Evolutionary conservation across 2,329 filamentous ascomycete genomes (phyloP).

Genomic region (Penicillium sp.): DNA sequence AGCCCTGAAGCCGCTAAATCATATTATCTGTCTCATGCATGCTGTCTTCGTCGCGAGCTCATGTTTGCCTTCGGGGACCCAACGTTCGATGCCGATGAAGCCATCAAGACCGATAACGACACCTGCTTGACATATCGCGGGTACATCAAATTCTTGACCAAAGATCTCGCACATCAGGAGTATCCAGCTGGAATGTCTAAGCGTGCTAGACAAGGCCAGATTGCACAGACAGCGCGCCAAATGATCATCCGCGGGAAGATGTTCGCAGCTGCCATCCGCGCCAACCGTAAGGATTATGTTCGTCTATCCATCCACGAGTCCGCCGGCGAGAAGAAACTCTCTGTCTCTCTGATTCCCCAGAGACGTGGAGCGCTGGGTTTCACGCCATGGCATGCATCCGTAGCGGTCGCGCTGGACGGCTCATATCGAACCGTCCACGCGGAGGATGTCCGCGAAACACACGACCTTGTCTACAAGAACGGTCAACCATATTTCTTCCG

Average conservation of each 20-base stretch:
- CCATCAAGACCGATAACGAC: conserved; percentile 29
- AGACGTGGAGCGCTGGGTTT: conserved; percentile 22
- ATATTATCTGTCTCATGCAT: conserved; percentile 26
- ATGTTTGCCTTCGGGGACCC: conserved; percentile 28
- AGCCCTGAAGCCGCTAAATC: conserved; percentile 24
- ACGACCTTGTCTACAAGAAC: conserved; percentile 51
- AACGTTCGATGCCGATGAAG: conserved; percentile 25
- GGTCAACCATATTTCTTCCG: conserved; percentile 52
- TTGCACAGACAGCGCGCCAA: conserved; percentile 22
- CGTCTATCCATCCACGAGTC: conserved; percentile 33
- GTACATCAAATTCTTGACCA: conserved; percentile 30
- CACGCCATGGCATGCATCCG: conserved; percentile 38
- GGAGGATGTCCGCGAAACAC: conserved; percentile 30
- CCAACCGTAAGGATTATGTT: conserved; percentile 29
- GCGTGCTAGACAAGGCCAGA: conserved; percentile 16
- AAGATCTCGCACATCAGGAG: conserved; percentile 25
- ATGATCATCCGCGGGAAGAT: conserved; percentile 31
- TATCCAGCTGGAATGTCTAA: conserved; percentile 15
- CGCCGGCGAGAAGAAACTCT: conserved; percentile 27
- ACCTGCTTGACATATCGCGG: conserved; percentile 30
- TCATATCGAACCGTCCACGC: conserved; percentile 26
- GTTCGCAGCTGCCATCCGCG: conserved; percentile 30
- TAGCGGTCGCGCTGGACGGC: conserved; percentile 32
- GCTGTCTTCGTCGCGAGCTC: conserved; percentile 26
- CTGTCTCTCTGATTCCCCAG: conserved; percentile 27